Evolutionary conservation across 73 alveolate species (phyloP).

Genomic region (Breviolum minutum): DNA sequence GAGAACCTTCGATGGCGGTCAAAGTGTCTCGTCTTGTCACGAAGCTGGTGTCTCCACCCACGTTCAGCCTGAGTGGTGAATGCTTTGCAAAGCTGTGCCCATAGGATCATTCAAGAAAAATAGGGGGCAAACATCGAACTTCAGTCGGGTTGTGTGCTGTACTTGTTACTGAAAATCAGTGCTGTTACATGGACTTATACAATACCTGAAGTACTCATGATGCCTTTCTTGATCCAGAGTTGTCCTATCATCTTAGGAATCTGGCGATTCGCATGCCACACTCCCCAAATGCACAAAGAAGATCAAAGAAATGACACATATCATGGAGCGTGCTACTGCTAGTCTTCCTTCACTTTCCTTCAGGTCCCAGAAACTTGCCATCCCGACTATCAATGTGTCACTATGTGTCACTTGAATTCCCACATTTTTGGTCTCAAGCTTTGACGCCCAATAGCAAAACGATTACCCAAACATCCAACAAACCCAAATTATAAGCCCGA

Average conservation of each 20-base stretch:
- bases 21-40: conserved; percentile 38
- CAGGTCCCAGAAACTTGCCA: no score
- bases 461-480: no score
- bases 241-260: not conserved
- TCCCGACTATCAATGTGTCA: no score
- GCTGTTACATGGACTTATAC: not conserved
- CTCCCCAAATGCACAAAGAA: not conserved
- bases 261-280: not conserved
- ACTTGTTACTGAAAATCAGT: not conserved
- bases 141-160: no score
- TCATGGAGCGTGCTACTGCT: not conserved
- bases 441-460: no score
- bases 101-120: no score
- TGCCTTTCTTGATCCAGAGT: not conserved
- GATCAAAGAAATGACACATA: not conserved
- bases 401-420: no score
- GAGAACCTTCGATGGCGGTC: conserved; percentile 20
- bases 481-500: no score
- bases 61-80: not conserved
- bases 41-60: conserved; percentile 48
- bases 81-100: no score
- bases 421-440: no score
- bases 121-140: no score
- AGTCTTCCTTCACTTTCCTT: not conserved
- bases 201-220: not conserved